Evolutionary conservation across 1,139 yeast species (phyloP).

Genomic region (Candida sp.): DNA sequence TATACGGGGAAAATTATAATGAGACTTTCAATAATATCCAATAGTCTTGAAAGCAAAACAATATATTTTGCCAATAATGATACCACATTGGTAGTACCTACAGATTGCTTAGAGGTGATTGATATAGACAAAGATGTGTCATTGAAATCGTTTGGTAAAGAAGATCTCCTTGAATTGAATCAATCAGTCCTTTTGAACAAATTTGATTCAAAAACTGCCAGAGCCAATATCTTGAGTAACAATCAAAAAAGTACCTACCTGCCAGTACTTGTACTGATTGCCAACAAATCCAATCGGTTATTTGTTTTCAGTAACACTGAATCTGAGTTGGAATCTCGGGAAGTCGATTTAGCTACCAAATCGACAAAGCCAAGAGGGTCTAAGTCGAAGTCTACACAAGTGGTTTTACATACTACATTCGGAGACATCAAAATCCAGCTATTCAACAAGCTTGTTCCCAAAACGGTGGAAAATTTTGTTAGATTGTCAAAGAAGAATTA

Average conservation of each 20-base stretch:
- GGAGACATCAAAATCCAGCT: conserved; percentile 43
- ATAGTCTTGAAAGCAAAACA: conserved; percentile 17
- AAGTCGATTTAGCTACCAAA: conserved; percentile 10
- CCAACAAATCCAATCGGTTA: conserved; percentile 22
- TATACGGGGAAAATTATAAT: conserved; percentile 27
- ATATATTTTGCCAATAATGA: conserved; percentile 31
- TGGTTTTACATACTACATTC: conserved; percentile 35
- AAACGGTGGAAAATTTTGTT: conserved; percentile 43
- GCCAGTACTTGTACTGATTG: conserved; percentile 33
- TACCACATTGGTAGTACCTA: conserved; percentile 24
- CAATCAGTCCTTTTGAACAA: conserved; percentile 13
- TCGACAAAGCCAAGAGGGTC: conserved; percentile 4
- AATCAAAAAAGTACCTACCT: conserved; percentile 21
- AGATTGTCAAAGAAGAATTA: conserved; percentile 31
- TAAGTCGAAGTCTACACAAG: conserved; percentile 12
- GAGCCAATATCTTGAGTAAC: conserved; percentile 29
- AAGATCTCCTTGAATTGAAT: conserved; percentile 24
- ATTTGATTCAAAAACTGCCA: conserved; percentile 12
- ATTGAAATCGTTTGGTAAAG: conserved; percentile 24
- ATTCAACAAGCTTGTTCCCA: conserved; percentile 34
- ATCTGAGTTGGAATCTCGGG: conserved; percentile 14
- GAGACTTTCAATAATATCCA: conserved; percentile 6
- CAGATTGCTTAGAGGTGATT: conserved; percentile 10
- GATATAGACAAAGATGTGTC: conserved; percentile 24
- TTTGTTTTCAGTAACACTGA: conserved; percentile 25